These are phyloP conservation scores for Apophysomyces trapeziformis DNA, from an alignment of 371 early-diverging fungal species.

Conservation along the genomic window DNA sequence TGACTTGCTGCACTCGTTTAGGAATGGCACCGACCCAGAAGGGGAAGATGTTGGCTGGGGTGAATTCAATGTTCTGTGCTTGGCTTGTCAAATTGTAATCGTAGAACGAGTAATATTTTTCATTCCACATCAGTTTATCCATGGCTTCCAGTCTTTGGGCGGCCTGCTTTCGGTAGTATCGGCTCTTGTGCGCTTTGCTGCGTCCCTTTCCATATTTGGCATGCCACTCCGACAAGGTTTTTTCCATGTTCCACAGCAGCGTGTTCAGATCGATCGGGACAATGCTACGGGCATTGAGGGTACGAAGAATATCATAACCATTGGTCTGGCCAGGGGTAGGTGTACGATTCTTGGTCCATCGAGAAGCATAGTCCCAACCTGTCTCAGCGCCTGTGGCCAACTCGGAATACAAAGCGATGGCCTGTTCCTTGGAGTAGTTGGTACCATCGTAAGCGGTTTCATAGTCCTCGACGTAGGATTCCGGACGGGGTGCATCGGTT, in stretches of 20 bases:
- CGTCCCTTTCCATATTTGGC: slow-evolving; percentile 24
- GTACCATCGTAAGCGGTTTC: slow-evolving; percentile 51
- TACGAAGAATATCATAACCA: slow-evolving; percentile 43
- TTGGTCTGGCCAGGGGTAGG: slow-evolving; percentile 28
- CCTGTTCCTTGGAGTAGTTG: slow-evolving; percentile 28
- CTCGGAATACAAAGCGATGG: slow-evolving; percentile 61
- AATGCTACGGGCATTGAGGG: slow-evolving; percentile 64
- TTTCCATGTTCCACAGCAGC: slow-evolving; percentile 76
- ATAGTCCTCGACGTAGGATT: slow-evolving; percentile 78
- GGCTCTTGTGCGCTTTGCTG: slow-evolving; percentile 11
- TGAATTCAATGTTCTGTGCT: slow-evolving; percentile 34
- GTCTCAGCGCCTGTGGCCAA: slow-evolving; percentile 87
- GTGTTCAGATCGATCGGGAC: slow-evolving; percentile 90
- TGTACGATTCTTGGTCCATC: slow-evolving; percentile 63
- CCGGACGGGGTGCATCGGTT: slow-evolving; percentile 73
- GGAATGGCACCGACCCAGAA: slow-evolving; percentile 55
- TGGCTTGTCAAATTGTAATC: slow-evolving; percentile 59
- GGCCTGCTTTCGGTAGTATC: slow-evolving; percentile 45
- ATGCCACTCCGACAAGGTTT: slow-evolving; percentile 59
- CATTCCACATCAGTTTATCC: slow-evolving; percentile 58
- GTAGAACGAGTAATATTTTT: slow-evolving; percentile 44
- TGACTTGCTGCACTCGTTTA: slow-evolving; percentile 26
- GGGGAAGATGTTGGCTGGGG: slow-evolving; percentile 50
- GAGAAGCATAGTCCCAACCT: slow-evolving; percentile 88
- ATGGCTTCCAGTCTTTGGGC: slow-evolving; percentile 46